Evolutionary conservation across 305 asterid genomes (phyloP).

Genomic region (Plantago lanceolata): DNA sequence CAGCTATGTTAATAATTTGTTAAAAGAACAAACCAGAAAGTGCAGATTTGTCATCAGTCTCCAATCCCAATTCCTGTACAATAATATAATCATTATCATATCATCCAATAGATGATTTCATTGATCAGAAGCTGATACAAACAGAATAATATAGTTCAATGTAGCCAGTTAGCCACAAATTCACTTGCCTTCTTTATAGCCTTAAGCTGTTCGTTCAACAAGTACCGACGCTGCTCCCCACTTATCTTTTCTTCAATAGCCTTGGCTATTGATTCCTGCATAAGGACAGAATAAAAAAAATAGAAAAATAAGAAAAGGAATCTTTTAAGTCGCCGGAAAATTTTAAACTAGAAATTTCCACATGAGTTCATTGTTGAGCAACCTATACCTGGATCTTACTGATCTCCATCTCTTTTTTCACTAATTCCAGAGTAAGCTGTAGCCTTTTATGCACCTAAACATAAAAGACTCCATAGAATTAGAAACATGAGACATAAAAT

Average conservation of each 20-base stretch:
- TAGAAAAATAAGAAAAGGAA: constrained; percentile 4
- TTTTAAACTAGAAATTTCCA: constrained; percentile 1
- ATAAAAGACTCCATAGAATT: constrained; percentile 13
- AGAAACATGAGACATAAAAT: constrained; percentile 16
- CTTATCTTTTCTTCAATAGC: constrained; percentile 99
- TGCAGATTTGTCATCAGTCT: constrained; percentile 98
- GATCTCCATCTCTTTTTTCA: constrained; percentile 99
- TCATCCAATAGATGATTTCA: constrained; percentile 17
- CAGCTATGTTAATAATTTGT: constrained; percentile 2
- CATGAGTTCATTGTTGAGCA: constrained; percentile 15
- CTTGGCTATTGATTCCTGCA: constrained; percentile 92
- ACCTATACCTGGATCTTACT: constrained; percentile 80
- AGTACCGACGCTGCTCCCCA: constrained; percentile 94
- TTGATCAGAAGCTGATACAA: constrained; percentile 21
- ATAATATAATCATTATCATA: constrained; percentile 19
- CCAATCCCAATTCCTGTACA: constrained; percentile 89
- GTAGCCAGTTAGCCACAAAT: constrained; percentile 11
- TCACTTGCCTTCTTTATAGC: constrained; percentile 85
- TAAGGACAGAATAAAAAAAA: constrained; percentile 15
- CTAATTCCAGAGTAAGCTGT: constrained; percentile 74
- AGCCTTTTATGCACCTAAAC: constrained; percentile 79
- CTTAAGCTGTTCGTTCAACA: constrained; percentile 90
- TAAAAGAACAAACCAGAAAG: constrained; percentile 63
- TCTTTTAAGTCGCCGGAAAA: constrained; percentile 8
- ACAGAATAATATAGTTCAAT: constrained; percentile 9